Evolutionary conservation across 305 asterid genomes (phyloP).

Genomic region (Andrographis paniculata): DNA sequence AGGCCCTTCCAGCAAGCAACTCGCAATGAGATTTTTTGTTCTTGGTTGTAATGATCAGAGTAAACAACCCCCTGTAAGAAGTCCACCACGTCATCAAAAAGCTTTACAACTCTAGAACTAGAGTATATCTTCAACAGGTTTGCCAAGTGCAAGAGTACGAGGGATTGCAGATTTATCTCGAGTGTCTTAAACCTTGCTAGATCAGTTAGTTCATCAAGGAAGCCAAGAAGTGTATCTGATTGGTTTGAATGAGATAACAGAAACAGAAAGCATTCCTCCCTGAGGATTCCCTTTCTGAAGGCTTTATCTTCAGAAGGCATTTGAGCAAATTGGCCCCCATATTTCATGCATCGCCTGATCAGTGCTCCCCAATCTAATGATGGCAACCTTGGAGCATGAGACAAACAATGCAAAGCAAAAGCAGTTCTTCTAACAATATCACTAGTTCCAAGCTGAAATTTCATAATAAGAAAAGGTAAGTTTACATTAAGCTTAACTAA

Average conservation of each 20-base stretch:
- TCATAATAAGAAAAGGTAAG: slow-evolving; percentile 8
- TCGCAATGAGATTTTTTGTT: slow-evolving; percentile 44
- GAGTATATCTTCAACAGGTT: slow-evolving; percentile 68
- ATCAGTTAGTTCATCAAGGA: slow-evolving; percentile 77
- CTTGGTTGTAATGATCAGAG: slow-evolving; percentile 39
- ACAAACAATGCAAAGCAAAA: slow-evolving; percentile 62
- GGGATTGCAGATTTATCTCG: slow-evolving; percentile 67
- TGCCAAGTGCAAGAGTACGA: slow-evolving; percentile 58
- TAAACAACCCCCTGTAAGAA: slow-evolving; percentile 44
- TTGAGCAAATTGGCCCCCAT: slow-evolving; percentile 48
- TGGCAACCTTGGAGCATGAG: slow-evolving; percentile 80
- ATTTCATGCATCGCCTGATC: slow-evolving; percentile 75
- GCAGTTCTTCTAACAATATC: slow-evolving; percentile 36
- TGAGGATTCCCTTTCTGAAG: slow-evolving; percentile 46
- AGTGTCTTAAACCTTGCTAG: slow-evolving; percentile 72
- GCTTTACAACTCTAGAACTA: slow-evolving; percentile 54
- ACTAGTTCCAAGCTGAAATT: slow-evolving; percentile 42
- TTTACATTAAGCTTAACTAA: background rate
- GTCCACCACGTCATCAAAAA: slow-evolving; percentile 59
- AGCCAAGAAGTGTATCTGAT: slow-evolving; percentile 61
- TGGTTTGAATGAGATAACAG: slow-evolving; percentile 63
- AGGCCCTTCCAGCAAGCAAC: slow-evolving; percentile 95
- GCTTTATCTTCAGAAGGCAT: slow-evolving; percentile 27
- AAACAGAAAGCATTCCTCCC: slow-evolving; percentile 82
- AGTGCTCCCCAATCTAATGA: slow-evolving; percentile 74